Conservation (phyloP, 176 grass and related monocot genomes). For the Raddia guianensis region DNA sequence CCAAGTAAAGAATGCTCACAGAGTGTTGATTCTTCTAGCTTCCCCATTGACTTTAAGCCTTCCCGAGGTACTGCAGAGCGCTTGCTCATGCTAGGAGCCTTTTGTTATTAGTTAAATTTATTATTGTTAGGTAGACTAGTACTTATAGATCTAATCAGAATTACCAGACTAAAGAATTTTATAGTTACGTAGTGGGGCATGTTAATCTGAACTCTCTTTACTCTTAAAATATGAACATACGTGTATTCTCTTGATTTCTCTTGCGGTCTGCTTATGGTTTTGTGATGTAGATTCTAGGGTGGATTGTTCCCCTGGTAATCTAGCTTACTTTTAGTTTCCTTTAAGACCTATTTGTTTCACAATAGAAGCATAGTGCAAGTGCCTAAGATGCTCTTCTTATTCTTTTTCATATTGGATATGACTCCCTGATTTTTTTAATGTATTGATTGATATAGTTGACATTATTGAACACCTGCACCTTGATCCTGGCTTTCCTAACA, state of each 20-base stretch:
- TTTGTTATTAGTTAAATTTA: conserved; percentile 23
- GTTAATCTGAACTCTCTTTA: not conserved
- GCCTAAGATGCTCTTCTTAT: not conserved
- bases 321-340: not conserved
- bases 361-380: not conserved
- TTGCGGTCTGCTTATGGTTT: not conserved
- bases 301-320: not conserved
- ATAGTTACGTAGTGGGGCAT: not conserved
- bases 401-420: not conserved
- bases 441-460: not conserved
- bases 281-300: conserved; percentile 1
- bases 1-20: too few species aligned
- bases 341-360: not conserved
- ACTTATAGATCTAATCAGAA: not conserved
- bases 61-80: not conserved
- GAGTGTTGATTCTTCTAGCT: too few species aligned
- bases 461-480: not conserved
- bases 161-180: not conserved
- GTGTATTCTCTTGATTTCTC: too few species aligned
- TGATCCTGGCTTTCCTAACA: too few species aligned
- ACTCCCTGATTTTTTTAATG: not conserved
- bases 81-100: not conserved
- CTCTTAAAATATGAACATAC: not conserved
- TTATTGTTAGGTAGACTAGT: not conserved
- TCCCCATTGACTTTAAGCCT: too few species aligned